Base-by-base conservation (phyloP, 2,329 filamentous ascomycete species). In the Penicillium occitanis region DNA sequence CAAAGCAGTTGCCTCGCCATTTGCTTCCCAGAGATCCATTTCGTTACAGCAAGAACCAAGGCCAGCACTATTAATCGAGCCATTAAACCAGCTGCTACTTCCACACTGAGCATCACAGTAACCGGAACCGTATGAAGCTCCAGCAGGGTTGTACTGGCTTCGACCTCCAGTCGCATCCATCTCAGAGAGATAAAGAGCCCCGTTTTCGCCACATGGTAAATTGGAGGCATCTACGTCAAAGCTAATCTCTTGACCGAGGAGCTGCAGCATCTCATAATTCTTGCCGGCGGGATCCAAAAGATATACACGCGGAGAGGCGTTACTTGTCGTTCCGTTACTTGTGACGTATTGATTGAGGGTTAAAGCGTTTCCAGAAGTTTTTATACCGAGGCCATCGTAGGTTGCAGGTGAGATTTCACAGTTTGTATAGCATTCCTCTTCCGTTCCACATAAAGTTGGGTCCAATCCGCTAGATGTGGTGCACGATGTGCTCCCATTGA, bases 21-120 rank as follows among this genome's bases (percentile, higher is more conserved):
- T 90, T 70, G 88, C 88, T 79, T 91, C 88, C 87, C 87, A 90
- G 76, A 88, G 82, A 71, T 90, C 88, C 85, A 90, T 88, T 77
- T 90, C 88, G 57, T 84, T 79, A 76, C 88, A 90, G 83, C 88
- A 90, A 48, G 87, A 81, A 66, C 88, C 88, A 57, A 83, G 78
- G 51, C 77, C 75, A 51, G 84, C 85, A 7, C 11, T 40, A 19
- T 59, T 59, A 22, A 44, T 25, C 17, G 57, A 40, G n/a, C 57
- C 57, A 28, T 59, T 59, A 22, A 59, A 59, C 57, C 57, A 59
- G 22, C 13, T 5, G 3, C 35, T 6, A 4, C 6, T 4, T 17
- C 35, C 35, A 6, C 86, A 88, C 74, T 87, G 86, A 0, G 86
- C 82, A 71, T 88, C 86, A 64, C 87, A 90, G 77, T 90, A 89